Conservation (phyloP, 148 eudicot species). For the Talinum fruticosum region DNA sequence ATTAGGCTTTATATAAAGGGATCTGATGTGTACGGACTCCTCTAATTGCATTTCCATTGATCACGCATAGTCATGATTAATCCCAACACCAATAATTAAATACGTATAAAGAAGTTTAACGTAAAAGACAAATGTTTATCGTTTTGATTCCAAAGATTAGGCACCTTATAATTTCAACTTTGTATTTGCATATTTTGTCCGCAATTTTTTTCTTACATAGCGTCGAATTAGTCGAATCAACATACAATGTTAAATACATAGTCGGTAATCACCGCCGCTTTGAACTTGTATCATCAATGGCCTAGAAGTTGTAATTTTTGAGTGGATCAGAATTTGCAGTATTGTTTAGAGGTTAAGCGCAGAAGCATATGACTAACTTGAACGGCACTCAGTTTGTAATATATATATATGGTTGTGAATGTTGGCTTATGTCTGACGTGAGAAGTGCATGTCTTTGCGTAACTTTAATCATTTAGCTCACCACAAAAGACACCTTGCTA, state of each 20-base stretch:
- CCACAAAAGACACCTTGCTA: slow-evolving; percentile 7
- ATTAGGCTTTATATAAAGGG: slow-evolving; percentile 3
- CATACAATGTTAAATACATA: no score
- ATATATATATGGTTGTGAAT: not conserved
- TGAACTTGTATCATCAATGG: no score
- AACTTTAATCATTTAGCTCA: slow-evolving; percentile 14
- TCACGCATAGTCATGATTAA: not conserved
- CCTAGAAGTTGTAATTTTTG: not conserved
- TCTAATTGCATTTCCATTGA: not conserved
- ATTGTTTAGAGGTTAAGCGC: not conserved
- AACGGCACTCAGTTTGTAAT: slow-evolving; percentile 15
- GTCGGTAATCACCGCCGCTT: no score
- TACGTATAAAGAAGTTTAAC: not conserved
- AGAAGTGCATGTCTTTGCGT: slow-evolving; percentile 17
- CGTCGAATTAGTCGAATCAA: no score
- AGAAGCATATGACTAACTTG: not conserved
- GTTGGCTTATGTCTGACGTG: slow-evolving; percentile 18
- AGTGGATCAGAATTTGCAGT: not conserved
- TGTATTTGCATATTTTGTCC: no score
- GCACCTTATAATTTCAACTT: no score
- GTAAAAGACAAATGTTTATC: not conserved
- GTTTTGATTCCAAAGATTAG: not conserved
- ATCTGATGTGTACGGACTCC: not conserved
- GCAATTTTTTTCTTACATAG: no score
- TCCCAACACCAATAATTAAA: not conserved